phyloP scores from a whole-genome alignment of 1,284 basidiomycete species.

The Ganoderma resinaceum region DNA sequence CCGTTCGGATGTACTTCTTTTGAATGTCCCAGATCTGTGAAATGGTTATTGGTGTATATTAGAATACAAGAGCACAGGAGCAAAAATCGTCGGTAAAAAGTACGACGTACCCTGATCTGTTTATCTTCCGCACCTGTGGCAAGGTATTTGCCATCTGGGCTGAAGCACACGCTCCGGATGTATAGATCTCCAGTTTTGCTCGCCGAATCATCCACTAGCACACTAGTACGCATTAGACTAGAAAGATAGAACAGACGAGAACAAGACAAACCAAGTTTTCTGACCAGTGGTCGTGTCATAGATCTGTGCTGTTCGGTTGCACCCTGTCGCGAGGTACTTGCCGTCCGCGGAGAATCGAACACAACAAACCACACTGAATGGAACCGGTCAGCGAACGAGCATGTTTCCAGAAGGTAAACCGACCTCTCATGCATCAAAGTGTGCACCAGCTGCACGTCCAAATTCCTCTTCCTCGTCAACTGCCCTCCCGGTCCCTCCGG shows the following conservation, averaged over 20 bases:
- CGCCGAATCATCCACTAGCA: slow-evolving; percentile 63
- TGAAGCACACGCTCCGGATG: slow-evolving; percentile 74
- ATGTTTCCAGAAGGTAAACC: slow-evolving; percentile 34
- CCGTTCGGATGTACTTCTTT: slow-evolving; percentile 69
- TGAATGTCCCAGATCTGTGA: slow-evolving; percentile 86
- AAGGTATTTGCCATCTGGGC: slow-evolving; percentile 70
- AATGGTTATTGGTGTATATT: neutral
- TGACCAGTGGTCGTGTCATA: slow-evolving; percentile 87
- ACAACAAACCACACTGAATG: slow-evolving; percentile 84
- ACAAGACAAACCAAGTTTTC: slow-evolving; percentile 73
- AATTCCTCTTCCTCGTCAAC: slow-evolving; percentile 62
- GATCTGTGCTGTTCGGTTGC: slow-evolving; percentile 90
- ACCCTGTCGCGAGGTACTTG: slow-evolving; percentile 89
- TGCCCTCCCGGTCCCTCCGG: slow-evolving; percentile 26
- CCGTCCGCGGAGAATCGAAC: slow-evolving; percentile 92
- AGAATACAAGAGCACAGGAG: neutral
- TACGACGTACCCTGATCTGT: slow-evolving; percentile 60
- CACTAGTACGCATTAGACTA: slow-evolving; percentile 42
- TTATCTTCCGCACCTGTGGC: slow-evolving; percentile 78
- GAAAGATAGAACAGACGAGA: neutral
- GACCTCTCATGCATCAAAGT: slow-evolving; percentile 94
- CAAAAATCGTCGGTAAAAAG: neutral
- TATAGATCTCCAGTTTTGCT: slow-evolving; percentile 66
- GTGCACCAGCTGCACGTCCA: slow-evolving; percentile 92
- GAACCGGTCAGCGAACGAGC: slow-evolving; percentile 13